Base-by-base conservation (phyloP, 208 protist genomes). In the Phytomonas sp. region DNA sequence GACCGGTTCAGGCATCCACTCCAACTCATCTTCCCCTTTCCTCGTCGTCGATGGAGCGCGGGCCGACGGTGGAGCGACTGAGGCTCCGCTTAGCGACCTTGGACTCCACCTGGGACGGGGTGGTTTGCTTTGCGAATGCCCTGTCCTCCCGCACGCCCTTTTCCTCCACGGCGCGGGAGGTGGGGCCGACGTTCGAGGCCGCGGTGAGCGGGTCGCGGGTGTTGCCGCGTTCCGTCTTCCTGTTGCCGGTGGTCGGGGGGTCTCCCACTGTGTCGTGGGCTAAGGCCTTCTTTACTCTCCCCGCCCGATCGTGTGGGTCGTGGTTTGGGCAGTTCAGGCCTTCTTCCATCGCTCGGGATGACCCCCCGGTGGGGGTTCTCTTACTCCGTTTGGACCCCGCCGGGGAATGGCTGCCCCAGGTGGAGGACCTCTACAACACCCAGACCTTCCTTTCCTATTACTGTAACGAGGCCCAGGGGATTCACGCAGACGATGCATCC, bases 341-440 rank as follows among this genome's bases (percentile, higher is more conserved):
- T 23, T 56, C 19, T 1, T 26, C 19, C 6, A 8, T 11, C 45
- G 19, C 19, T 56, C 45, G 26, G 19, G 45, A 56, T 56, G 10
- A 4, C 7, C 23, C 45, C 19, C 45, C 31, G 29, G 60, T 75
- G 60, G 45, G 75, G n/a, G 80, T 88, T 11, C 70, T 89, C 52
- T 71, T 92, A 8, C 71, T 92, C 14, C 79, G 78, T 30, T 75
- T 92, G 30, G 87, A 92, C 33, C 64, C 75, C 16, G 72, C 77
- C 32, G 84, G 87, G 6, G 71, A 75, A 26, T 84, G 85, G 75
- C 68, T 89, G 40, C 73, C 82, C 11, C 60, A 76, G 34, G 69
- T 37, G 5, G 82, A 89, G 61, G 70, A 60, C 32, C 14, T 63
- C 63, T 65, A 69, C 33, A 75, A 68, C 45, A 73, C 66, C 49